Evolutionary conservation across 805 yeast species (phyloP), one percentile per base, ranked within the genome.

Genomic region (Komagataella phaffii): DNA sequence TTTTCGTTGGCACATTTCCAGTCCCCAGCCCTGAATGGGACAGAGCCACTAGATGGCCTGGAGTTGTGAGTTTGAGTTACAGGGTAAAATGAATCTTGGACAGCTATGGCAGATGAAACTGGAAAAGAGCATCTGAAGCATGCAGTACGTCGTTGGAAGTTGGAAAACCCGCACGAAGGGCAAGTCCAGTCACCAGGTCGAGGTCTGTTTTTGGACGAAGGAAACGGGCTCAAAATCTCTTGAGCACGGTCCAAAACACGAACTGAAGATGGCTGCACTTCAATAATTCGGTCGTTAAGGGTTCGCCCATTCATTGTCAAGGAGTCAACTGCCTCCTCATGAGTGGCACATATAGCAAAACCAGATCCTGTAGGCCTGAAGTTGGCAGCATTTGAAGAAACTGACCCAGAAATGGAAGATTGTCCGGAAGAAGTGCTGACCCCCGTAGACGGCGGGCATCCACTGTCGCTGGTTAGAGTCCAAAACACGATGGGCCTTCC

Each of bases 141-240:
- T 2, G 95, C 95, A 2, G 95, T 85, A 66, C 97, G 77, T 60
- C 96, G 78, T 67, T 90, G 97, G 68, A 90, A 90, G 66, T 90
- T 90, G 21, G 95, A 86, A 61, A 90, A 90, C 1, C 96, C 96
- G 72, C 97, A 90, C 6, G 90, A 82, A 23, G 96, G 96, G 66
- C 97, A 90, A n/a, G 86, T 87, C 97, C 97, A 90, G 64, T 90
- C 97, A 18, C 97, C 97, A 0, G 97, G 97, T 61, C 97, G 75
- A 19, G 96, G 96, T 59, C 93, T 75, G 66, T 90, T 89, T 55
- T 79, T 78, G 57, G 88, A 85, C 43, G 82, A 77, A 14, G 96
- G 96, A 68, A 90, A 90, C 3, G 95, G 88, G 0, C 87, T 76
- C 54, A 90, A 70, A 46, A 90, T 76, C 45, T 85, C 95, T 57